phyloP scores from a whole-genome alignment of 1,139 yeast genomes.

The Diutina ranongensis region DNA sequence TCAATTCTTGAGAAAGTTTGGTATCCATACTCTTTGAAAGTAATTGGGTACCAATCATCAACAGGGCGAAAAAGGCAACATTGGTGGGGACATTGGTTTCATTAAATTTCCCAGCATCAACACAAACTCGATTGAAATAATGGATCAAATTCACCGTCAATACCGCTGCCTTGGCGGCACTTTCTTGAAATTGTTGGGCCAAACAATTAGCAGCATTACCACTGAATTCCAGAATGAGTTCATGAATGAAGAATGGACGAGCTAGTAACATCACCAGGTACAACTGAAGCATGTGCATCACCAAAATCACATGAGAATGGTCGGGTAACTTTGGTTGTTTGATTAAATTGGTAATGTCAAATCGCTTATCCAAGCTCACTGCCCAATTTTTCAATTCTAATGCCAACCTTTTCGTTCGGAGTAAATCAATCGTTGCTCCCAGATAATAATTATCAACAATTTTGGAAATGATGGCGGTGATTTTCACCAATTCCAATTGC shows the following conservation, averaged over 20 bases:
- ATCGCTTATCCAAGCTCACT: slow-evolving; percentile 5
- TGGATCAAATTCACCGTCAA: slow-evolving; percentile 11
- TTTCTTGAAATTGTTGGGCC: slow-evolving; percentile 15
- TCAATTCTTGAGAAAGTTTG: slow-evolving; percentile 8
- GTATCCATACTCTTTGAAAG: neutral
- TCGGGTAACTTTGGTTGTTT: slow-evolving; percentile 2
- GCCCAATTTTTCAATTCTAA: slow-evolving; percentile 2
- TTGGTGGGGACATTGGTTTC: slow-evolving; percentile 4
- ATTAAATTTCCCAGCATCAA: neutral
- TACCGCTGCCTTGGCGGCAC: slow-evolving; percentile 11
- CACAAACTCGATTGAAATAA: slow-evolving; percentile 7
- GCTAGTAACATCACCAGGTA: slow-evolving; percentile 7
- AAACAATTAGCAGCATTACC: slow-evolving; percentile 16
- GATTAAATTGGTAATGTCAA: neutral
- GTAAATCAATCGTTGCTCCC: neutral
- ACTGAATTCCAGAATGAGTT: slow-evolving; percentile 17
- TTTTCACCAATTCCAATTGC: neutral
- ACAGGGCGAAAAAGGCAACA: neutral
- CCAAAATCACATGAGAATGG: slow-evolving; percentile 1
- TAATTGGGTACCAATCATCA: slow-evolving; percentile 3
- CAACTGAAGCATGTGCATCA: slow-evolving; percentile 7
- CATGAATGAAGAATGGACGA: slow-evolving; percentile 16
- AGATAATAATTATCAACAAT: slow-evolving; percentile 4
- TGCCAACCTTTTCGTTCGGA: neutral
- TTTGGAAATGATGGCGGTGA: slow-evolving; percentile 3